Evolutionary conservation across 805 yeast species (phyloP).

Genomic region (Kazachstania viticola): DNA sequence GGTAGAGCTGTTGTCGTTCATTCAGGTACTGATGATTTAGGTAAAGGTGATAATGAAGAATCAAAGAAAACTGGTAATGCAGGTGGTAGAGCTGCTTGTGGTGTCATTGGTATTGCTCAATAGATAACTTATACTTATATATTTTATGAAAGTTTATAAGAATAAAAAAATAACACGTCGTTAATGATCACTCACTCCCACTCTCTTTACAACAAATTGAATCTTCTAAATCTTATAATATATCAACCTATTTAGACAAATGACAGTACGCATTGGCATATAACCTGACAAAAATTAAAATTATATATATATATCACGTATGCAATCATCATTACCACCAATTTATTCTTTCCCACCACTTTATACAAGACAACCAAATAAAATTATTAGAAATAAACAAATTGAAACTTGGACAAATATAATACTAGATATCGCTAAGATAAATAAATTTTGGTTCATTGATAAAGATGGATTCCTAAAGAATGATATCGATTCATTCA

Average conservation of each 20-base stretch:
- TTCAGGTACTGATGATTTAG: slow-evolving; percentile 86
- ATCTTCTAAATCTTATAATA: too few relatives aligned
- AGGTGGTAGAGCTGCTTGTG: slow-evolving; percentile 97
- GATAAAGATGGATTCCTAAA: slow-evolving; percentile 21
- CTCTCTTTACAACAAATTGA: too few relatives aligned
- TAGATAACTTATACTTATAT: too few relatives aligned
- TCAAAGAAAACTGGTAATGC: slow-evolving; percentile 95
- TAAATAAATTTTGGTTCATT: slow-evolving; percentile 43
- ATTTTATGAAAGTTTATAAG: too few relatives aligned
- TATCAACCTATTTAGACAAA: too few relatives aligned
- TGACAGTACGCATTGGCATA: background rate
- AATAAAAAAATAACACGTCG: too few relatives aligned
- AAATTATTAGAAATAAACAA: slow-evolving; percentile 67
- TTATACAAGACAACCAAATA: slow-evolving; percentile 80
- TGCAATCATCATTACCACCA: slow-evolving; percentile 29
- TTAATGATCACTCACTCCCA: too few relatives aligned
- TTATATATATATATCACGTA: background rate
- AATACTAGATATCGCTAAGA: slow-evolving; percentile 48
- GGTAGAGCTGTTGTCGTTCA: slow-evolving; percentile 96
- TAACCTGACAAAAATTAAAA: too few relatives aligned
- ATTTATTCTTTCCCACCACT: slow-evolving; percentile 80
- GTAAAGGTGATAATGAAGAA: slow-evolving; percentile 87
- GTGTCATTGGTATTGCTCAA: slow-evolving; percentile 72
- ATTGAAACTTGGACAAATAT: slow-evolving; percentile 65
- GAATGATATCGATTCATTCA: background rate